These are phyloP conservation scores for Tylopilus sp. DNA, from an alignment of 768 basidiomycete genomes.

Conservation along the genomic window DNA sequence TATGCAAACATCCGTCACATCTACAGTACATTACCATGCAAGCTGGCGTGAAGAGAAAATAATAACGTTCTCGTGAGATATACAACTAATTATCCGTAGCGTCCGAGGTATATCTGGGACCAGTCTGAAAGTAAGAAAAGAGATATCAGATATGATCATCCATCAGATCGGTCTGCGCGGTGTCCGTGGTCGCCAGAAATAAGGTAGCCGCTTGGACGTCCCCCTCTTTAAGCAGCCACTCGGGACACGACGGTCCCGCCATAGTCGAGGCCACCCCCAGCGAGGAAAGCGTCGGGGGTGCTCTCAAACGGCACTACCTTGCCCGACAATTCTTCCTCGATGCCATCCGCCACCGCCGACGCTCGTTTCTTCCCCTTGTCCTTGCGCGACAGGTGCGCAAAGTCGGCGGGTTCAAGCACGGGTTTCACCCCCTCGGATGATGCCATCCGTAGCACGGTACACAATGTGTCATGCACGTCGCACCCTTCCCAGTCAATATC, in stretches of 20 bases:
- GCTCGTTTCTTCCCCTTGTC: slow-evolving; percentile 30
- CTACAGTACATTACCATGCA: slow-evolving; percentile 9
- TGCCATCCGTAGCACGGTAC: slow-evolving; percentile 37
- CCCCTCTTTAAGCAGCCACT: slow-evolving; percentile 22
- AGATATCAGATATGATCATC: not conserved
- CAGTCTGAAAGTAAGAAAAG: slow-evolving; percentile 1
- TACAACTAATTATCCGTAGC: slow-evolving; percentile 8
- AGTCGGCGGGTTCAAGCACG: slow-evolving; percentile 19
- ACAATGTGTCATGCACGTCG: slow-evolving; percentile 57
- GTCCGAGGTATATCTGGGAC: slow-evolving; percentile 12
- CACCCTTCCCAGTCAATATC: slow-evolving; percentile 84
- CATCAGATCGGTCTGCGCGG: not conserved
- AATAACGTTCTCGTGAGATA: not conserved
- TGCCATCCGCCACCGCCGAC: slow-evolving; percentile 8
- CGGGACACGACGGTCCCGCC: slow-evolving; percentile 37
- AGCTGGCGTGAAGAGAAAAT: not conserved
- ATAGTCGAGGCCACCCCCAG: slow-evolving; percentile 26
- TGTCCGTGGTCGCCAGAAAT: not conserved
- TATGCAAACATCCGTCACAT: not conserved
- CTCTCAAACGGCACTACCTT: slow-evolving; percentile 35
- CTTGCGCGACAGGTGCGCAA: slow-evolving; percentile 10
- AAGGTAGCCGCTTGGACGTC: not conserved
- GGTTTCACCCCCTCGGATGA: slow-evolving; percentile 33
- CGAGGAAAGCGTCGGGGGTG: slow-evolving; percentile 30
- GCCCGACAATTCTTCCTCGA: slow-evolving; percentile 19